Evolutionary conservation across 1,284 basidiomycete genomes (phyloP).

Genomic region (Chalciporus sp.): DNA sequence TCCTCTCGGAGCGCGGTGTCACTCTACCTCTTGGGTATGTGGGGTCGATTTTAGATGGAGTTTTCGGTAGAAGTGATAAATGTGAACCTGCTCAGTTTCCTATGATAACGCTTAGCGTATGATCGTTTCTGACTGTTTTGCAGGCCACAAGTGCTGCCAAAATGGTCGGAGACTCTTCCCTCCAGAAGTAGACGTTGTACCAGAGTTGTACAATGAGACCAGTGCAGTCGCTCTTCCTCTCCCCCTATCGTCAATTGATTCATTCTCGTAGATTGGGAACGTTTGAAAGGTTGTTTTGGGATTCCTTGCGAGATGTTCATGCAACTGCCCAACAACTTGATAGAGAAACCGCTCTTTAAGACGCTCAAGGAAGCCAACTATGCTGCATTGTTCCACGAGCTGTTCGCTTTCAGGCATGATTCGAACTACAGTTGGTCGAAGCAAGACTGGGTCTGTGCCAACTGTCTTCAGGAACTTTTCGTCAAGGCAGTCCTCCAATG

Average conservation of each 20-base stretch:
- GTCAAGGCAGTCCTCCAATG: slow-evolving; percentile 12
- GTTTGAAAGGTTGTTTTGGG: slow-evolving; percentile 6
- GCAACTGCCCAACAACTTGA: slow-evolving; percentile 5
- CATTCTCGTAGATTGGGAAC: slow-evolving; percentile 14
- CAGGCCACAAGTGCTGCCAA: slow-evolving; percentile 10
- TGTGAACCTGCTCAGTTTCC: slow-evolving; percentile 4
- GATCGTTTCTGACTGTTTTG: not conserved
- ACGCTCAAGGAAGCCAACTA: slow-evolving; percentile 2
- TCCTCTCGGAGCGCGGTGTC: slow-evolving; percentile 10
- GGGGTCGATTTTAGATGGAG: slow-evolving; percentile 16
- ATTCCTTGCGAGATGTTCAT: not conserved
- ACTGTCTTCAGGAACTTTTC: slow-evolving; percentile 12
- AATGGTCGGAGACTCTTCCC: not conserved
- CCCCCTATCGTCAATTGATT: not conserved
- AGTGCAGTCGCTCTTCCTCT: not conserved
- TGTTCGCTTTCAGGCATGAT: slow-evolving; percentile 12
- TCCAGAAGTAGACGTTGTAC: not conserved
- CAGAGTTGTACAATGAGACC: slow-evolving; percentile 15
- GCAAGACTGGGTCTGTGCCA: slow-evolving; percentile 10
- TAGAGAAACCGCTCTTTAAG: slow-evolving; percentile 10
- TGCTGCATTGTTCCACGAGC: slow-evolving; percentile 9
- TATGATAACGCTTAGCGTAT: no score
- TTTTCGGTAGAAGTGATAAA: slow-evolving; percentile 8
- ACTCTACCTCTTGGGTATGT: slow-evolving; percentile 6
- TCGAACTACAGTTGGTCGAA: slow-evolving; percentile 9